Evolutionary conservation across 164 flowering plant species (phyloP), one percentile per base, ranked within the genome.

Genomic region (Houttuynia cordata): DNA sequence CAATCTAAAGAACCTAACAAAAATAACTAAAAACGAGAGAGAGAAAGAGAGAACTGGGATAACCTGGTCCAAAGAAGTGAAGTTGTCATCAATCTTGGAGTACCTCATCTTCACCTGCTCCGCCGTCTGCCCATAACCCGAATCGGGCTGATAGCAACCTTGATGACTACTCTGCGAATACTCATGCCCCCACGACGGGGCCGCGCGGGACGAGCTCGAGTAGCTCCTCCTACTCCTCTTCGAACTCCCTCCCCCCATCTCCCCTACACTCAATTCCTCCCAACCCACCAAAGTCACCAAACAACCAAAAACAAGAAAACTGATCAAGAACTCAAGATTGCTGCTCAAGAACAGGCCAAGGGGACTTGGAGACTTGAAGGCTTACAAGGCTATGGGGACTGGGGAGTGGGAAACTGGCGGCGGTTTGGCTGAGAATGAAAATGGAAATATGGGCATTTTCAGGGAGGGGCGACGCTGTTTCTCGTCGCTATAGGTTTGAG

Each of bases 51-150:
- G 14, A 18, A 24, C 22, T 57, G n/a, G 37, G 15, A 21, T 62
- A 10, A 89, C 96, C 91, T 89, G 81, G 49, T 84, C 91, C 74
- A 89, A 65, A 64, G 76, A 74, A 60, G 53, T 74, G 74, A 79
- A 89, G 53, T 85, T 54, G 66, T 89, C 96, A 34, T 70, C 83
- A 71, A 89, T 89, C 76, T 67, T 79, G 50, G 91, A 81, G 68
- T 71, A 89, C 72, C 80, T 83, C 63, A 53, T 30, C 21, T 50
- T 18, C 56, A 61, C 23, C 40, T 59, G 25, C 37, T 37, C 40
- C 59, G 37, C 4, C 37, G 37, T 30, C 37, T 22, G 56, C 14
- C 56, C 24, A 53, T 20, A 13, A 53, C 20, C 56, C 56, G 25
- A 30, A 45, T 7, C 13, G 49, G 17, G 2, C 37, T 2, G 37